Evolutionary conservation across 1,284 basidiomycete genomes (phyloP), one percentile per base, ranked within the genome.

Genomic region (Apiotrichum domesticum): DNA sequence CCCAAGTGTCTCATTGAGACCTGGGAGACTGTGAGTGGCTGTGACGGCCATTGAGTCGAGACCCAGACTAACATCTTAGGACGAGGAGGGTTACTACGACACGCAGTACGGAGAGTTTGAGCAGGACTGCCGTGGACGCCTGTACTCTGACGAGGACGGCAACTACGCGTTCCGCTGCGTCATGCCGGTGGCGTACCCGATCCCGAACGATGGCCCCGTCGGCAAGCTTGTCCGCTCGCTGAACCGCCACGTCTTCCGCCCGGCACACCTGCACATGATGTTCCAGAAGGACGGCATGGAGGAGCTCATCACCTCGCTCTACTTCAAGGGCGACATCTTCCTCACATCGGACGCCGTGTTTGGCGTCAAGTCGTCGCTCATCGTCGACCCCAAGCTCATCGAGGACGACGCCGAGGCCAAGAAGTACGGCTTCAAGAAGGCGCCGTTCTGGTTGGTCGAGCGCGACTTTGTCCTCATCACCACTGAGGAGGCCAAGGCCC

Each of bases 161-260:
- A 78, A 75, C 46, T 91, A 83, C 68, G 80, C 80, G 8, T 92
- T 85, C 75, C 82, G 89, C 40, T 87, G 87, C 32, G 80, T 92
- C 13, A 84, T 88, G 65, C 90, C 90, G 0, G 80, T 85, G 0
- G 74, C 87, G 13, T 93, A 93, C 71, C 83, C 88, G n/a, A 85
- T 89, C 61, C 88, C 88, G 0, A 83, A 81, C 50, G 89, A 92
- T 62, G 90, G 89, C 0, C 84, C 89, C 0, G 87, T 90, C 6
- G 87, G 86, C 1, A 79, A 80, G 35, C 66, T 91, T 58, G 74
- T 91, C 32, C 57, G 78, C 3, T 72, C 70, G 0, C 78, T 90
- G 8, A 80, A 81, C 35, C 80, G 90, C 56, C 90, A 92, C 68
- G 84, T 85, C 63, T 84, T 85, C 79, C 82, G 90, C 29, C 89